Conservation (phyloP, 192 early-diverging fungal genomes). For the Backusella liffmaniae region DNA sequence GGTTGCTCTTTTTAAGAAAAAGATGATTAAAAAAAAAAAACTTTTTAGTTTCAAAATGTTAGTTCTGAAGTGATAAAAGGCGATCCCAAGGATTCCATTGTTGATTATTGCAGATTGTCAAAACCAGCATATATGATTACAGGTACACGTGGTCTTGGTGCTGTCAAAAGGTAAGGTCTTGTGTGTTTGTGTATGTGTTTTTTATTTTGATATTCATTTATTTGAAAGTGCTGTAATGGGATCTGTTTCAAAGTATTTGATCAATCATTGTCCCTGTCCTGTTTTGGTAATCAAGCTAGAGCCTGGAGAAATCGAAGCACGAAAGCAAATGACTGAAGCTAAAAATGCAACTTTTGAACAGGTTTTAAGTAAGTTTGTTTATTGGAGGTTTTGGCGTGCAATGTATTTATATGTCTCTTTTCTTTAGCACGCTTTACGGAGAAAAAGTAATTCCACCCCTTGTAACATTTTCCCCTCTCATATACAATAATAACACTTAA, state of each 20-base stretch:
- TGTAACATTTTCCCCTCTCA: neutral
- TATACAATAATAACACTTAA: neutral
- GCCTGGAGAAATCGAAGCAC: slow-evolving; percentile 11
- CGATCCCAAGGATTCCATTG: slow-evolving; percentile 24
- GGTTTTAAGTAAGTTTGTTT: slow-evolving; percentile 6
- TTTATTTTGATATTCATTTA: neutral
- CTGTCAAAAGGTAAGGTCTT: slow-evolving; percentile 17
- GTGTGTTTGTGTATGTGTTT: neutral
- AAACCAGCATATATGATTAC: slow-evolving; percentile 14
- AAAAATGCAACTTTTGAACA: slow-evolving; percentile 15
- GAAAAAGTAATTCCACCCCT: neutral
- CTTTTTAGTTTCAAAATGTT: slow-evolving; percentile 21
- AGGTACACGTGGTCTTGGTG: slow-evolving; percentile 15
- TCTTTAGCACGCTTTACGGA: neutral
- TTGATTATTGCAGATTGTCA: slow-evolving; percentile 16
- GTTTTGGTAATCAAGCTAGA: slow-evolving; percentile 22
- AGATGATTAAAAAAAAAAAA: too few relatives aligned
- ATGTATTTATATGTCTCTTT: neutral
- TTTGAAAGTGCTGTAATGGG: slow-evolving; percentile 16
- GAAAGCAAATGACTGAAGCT: neutral
- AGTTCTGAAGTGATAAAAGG: slow-evolving; percentile 15
- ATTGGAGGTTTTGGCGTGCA: neutral
- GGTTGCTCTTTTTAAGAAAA: too few relatives aligned
- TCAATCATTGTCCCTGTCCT: slow-evolving; percentile 20
- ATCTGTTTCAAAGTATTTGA: slow-evolving; percentile 19